Percentiles rank a stretch among this genome's conserved stretches.
phyloP scores from a whole-genome alignment of 768 basidiomycete species.

The Trametes cinnabarina region DNA sequence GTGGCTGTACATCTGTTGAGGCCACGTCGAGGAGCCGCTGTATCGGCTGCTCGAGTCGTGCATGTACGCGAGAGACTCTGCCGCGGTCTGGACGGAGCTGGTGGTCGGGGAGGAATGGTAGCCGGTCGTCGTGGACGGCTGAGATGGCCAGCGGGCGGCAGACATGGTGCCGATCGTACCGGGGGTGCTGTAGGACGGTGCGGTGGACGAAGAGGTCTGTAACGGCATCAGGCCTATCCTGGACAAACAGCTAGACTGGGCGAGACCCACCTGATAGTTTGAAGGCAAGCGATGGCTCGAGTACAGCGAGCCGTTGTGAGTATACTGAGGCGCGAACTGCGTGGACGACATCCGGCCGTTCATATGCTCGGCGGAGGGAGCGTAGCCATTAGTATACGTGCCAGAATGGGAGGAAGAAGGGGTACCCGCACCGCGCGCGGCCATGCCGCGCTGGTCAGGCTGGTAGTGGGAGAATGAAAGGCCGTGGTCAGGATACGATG shows the following conservation, averaged over 20 bases:
- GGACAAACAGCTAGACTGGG: background rate
- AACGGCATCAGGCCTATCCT: too few relatives aligned
- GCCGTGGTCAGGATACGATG: constrained; percentile 18
- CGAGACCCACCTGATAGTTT: constrained; percentile 12
- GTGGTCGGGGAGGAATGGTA: constrained; percentile 1
- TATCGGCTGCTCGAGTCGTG: constrained; percentile 14
- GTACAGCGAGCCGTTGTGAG: constrained; percentile 6
- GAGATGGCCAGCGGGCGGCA: constrained; percentile 11
- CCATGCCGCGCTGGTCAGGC: constrained; percentile 26
- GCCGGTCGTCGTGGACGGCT: constrained; percentile 4
- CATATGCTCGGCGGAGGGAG: constrained; percentile 5
- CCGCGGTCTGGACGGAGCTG: constrained; percentile 13
- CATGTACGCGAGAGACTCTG: constrained; percentile 20
- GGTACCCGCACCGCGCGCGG: constrained; percentile 1
- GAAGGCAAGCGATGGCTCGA: constrained; percentile 6
- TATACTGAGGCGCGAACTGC: constrained; percentile 13
- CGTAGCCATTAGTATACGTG: constrained; percentile 14
- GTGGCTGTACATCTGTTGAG: background rate
- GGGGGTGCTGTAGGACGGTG: background rate
- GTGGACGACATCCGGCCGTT: constrained; percentile 8
- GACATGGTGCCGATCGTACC: constrained; percentile 3
- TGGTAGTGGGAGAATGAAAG: constrained; percentile 30
- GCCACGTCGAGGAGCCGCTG: background rate
- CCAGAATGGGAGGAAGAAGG: background rate
- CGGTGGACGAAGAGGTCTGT: background rate